Base-by-base conservation (phyloP, 352 stramenopile species). In the Phytophthora pseudosyringae region DNA sequence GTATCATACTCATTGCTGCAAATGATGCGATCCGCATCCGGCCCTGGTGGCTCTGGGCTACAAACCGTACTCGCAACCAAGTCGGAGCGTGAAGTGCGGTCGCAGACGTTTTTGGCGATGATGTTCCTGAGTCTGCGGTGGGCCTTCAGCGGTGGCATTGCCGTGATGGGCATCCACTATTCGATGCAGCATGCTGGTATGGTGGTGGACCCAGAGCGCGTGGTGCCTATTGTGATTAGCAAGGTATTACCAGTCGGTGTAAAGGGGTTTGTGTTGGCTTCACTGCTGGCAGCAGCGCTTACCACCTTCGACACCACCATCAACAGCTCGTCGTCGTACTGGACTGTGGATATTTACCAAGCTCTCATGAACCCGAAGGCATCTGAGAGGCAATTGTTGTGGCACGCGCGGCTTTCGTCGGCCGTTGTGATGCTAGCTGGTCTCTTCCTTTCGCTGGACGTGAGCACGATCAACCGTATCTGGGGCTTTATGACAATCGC, bases 401-500 rank as follows among this genome's bases (percentile, higher is more conserved):
- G 83, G 80, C 73, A 93, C 5, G 85, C 83, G 3, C 79, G 85
- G 1, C 29, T 82, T 7, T 90, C 83, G 3, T 88, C 85, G 0
- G 16, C 83, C 1, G 64, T 80, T 47, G 72, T 91, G 28, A 88
- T 93, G 81, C 32, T 88, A 5, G 65, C 66, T 25, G 85, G 85
- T 0, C 65, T 91, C 41, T 61, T 78, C 13, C 65, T 91, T 26
- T 93, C 85, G 33, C 68, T 93, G 12, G 61, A 90, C 52, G 81
- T 93, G 52, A 74, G 75, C 38, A 87, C 81, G 0, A 92, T 93
- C 73, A 93, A 93, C 57, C 81, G 76, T 28, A 85, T 93, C 45
- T 93, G 85, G 85, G 85, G 85, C 12, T 91, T 93, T 55, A 88
- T 91, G 70, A 90, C 83, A 11, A 89, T 93, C 52, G 83, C 81